Conservation (phyloP, 2,329 filamentous ascomycete species). For the Trichophyton simii region DNA sequence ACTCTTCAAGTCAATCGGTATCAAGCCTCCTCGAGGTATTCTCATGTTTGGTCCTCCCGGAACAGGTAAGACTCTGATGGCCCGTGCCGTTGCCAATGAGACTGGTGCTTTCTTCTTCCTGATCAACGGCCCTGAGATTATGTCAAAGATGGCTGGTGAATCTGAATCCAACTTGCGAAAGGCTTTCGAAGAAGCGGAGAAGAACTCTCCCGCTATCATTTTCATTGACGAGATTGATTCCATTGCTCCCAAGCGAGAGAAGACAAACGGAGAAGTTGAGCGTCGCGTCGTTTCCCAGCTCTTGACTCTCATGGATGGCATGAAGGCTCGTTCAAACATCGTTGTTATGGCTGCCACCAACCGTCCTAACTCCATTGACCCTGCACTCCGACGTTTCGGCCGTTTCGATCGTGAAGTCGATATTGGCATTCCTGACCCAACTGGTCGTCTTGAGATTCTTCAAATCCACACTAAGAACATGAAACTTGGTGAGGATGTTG, state of each 20-base stretch:
- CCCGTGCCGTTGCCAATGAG: slow-evolving; percentile 95
- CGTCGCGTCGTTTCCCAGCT: slow-evolving; percentile 96
- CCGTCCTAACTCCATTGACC: slow-evolving; percentile 96
- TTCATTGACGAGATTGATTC: slow-evolving; percentile 99
- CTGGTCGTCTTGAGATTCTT: slow-evolving; percentile 94
- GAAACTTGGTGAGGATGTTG: slow-evolving; percentile 95
- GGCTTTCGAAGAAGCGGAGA: slow-evolving; percentile 98
- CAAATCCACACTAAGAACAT: slow-evolving; percentile 99
- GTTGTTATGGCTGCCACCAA: slow-evolving; percentile 99
- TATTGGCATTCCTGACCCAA: slow-evolving; percentile 94
- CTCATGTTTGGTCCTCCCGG: slow-evolving; percentile 91
- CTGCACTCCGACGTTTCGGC: slow-evolving; percentile 90
- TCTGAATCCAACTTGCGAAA: slow-evolving; percentile 96
- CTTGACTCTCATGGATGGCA: slow-evolving; percentile 94
- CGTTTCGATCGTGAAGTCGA: slow-evolving; percentile 99
- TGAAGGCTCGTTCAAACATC: slow-evolving; percentile 98
- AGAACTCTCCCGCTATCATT: slow-evolving; percentile 98
- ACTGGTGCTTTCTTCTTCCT: slow-evolving; percentile 99
- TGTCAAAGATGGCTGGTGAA: slow-evolving; percentile 99
- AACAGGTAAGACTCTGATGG: slow-evolving; percentile 99
- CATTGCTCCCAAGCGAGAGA: slow-evolving; percentile 97
- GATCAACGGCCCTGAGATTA: slow-evolving; percentile 98
- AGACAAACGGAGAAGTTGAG: slow-evolving; percentile 98
- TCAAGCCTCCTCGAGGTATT: slow-evolving; percentile 97
- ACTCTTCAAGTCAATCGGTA: slow-evolving; percentile 99